Conservation (phyloP, 768 basidiomycete species). For the Tephrocybe sp. region DNA sequence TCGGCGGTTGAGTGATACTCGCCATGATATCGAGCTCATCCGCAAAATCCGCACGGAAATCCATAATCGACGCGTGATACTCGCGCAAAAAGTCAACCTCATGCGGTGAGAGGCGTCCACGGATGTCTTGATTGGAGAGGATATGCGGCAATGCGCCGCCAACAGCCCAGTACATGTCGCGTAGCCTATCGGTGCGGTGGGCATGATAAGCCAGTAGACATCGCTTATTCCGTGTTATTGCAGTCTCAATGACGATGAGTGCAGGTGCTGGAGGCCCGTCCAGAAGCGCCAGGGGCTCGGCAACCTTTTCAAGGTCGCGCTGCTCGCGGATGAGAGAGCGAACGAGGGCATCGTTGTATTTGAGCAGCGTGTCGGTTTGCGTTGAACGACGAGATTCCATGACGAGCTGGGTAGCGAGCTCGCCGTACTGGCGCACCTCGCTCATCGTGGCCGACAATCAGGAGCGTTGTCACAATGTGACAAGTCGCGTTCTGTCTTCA, state of each 20-base stretch:
- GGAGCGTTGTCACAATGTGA: slow-evolving; percentile 6
- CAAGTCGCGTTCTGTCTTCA: background rate
- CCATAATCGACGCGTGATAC: slow-evolving; percentile 80
- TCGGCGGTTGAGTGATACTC: slow-evolving; percentile 79
- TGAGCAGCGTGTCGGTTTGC: slow-evolving; percentile 78
- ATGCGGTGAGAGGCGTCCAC: slow-evolving; percentile 74
- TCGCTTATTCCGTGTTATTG: slow-evolving; percentile 92
- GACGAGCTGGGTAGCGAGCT: slow-evolving; percentile 86
- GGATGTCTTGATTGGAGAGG: slow-evolving; percentile 63
- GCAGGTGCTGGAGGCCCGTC: slow-evolving; percentile 54
- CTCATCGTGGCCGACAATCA: slow-evolving; percentile 32
- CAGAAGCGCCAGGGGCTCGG: slow-evolving; percentile 35
- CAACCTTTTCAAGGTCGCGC: slow-evolving; percentile 75
- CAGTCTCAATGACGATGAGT: slow-evolving; percentile 84
- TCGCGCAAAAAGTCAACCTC: slow-evolving; percentile 57
- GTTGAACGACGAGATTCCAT: slow-evolving; percentile 85
- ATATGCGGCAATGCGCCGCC: slow-evolving; percentile 88
- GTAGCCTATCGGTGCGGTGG: slow-evolving; percentile 80
- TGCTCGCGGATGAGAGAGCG: slow-evolving; percentile 88
- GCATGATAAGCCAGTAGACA: slow-evolving; percentile 92
- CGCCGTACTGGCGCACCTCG: slow-evolving; percentile 71
- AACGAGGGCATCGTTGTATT: slow-evolving; percentile 90
- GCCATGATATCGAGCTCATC: slow-evolving; percentile 88
- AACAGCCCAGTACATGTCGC: slow-evolving; percentile 86
- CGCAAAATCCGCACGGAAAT: slow-evolving; percentile 81